Base-by-base conservation (phyloP, 2,329 filamentous ascomycete genomes). In the Amylocarpus encephaloides region DNA sequence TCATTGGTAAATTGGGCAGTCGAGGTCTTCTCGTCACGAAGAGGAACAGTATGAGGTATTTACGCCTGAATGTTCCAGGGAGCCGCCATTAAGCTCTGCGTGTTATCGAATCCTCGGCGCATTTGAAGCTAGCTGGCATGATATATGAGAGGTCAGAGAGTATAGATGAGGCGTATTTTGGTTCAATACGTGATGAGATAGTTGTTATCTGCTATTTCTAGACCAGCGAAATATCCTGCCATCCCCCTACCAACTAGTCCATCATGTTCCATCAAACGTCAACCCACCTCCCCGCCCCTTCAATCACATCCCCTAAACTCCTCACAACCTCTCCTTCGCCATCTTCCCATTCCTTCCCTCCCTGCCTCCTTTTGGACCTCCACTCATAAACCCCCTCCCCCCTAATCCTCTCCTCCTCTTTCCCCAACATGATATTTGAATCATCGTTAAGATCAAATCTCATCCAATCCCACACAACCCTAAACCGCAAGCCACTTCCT, bases 331-430 rank as follows among this genome's bases (percentile, higher is more conserved):
- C 46, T 1, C 52, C 58, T 13, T 57, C 54, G 0, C 48, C 54
- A 18, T 53, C 55, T 35, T 35, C 52, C 48, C 46, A 53, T 1
- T 16, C 48, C 26, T 19, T 46, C 6, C 32, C 36, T 39, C 19
- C 43, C 11, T 19, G 38, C 38, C 47, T 46, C 9, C 41, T 47
- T 16, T 48, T 38, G 15, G 49, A 43, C 29, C 46, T 44, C 61
- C 61, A 64, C 41, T 58, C 53, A 54, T 60, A 62, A 22, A 43
- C 46, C 1, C 55, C 57, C 47, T 59, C 60, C 12, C 59, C 60
- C 30, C 40, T 49, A 10, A 42, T 48, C 30, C 48, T 43, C 52
- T 13, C 49, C 48, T 34, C 47, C 40, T 32, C 40, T 43, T 39
- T 1, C 18, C 50, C 22, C 22, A 26, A 26, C 22, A 26, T 4